phyloP scores from a whole-genome alignment of 2,329 filamentous ascomycete species.

The Hypoxylon sp. region DNA sequence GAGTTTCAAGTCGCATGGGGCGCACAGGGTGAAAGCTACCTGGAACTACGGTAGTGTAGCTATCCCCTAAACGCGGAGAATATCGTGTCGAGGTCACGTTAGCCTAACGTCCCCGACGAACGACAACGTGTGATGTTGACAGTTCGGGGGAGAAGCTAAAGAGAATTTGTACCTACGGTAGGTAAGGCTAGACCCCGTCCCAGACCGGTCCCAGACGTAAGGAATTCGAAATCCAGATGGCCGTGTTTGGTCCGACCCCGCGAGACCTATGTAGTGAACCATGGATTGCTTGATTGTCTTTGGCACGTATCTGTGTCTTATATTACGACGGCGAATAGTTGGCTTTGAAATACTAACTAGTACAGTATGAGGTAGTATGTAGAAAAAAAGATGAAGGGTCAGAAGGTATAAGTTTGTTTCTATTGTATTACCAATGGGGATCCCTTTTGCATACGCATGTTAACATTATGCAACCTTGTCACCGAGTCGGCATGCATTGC shows the following conservation, averaged over 20 bases:
- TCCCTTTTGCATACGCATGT: constrained; percentile 14
- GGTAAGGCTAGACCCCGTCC: constrained; percentile 34
- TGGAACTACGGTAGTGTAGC: not conserved
- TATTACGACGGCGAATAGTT: constrained; percentile 6
- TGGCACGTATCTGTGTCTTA: constrained; percentile 16
- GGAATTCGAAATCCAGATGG: constrained; percentile 39
- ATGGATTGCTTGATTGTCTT: constrained; percentile 23
- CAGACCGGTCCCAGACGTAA: constrained; percentile 24
- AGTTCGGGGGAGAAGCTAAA: constrained; percentile 14
- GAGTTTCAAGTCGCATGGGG: constrained; percentile 41
- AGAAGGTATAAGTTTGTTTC: constrained; percentile 6
- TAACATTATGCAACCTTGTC: constrained; percentile 9
- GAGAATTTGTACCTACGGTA: not conserved
- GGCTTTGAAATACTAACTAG: not conserved
- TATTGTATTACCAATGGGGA: constrained; percentile 5
- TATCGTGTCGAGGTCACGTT: constrained; percentile 39
- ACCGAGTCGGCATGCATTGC: constrained; percentile 30
- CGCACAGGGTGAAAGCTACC: constrained; percentile 23
- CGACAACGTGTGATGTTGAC: constrained; percentile 35
- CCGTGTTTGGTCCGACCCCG: constrained; percentile 35
- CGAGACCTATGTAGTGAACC: constrained; percentile 30
- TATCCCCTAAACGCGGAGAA: constrained; percentile 38
- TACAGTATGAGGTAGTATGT: no score
- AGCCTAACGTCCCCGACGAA: constrained; percentile 32
- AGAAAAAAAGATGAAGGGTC: not conserved